phyloP scores from a whole-genome alignment of 208 protist species.

The Acanthamoeba royreba region DNA sequence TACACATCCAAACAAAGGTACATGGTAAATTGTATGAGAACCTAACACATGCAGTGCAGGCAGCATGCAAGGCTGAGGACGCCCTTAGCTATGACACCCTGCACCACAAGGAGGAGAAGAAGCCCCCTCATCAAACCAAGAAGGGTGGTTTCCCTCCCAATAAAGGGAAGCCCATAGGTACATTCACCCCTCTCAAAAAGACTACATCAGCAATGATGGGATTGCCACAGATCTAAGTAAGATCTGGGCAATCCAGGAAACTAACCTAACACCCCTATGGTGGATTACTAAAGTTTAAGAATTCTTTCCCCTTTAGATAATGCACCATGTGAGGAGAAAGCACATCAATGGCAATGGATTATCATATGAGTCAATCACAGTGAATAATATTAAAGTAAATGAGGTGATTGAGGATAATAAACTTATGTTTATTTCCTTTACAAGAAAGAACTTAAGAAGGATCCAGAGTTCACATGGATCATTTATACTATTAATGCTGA shows the following conservation, averaged over 20 bases:
- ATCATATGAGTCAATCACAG: neutral
- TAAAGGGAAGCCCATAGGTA: too few species aligned
- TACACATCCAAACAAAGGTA: too few species aligned
- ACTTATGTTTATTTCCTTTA: neutral
- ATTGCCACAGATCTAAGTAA: neutral
- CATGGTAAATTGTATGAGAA: too few species aligned
- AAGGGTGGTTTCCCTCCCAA: too few species aligned
- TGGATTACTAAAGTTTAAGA: neutral
- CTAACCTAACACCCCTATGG: neutral
- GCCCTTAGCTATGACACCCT: too few species aligned
- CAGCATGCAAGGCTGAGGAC: too few species aligned
- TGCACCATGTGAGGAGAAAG: neutral
- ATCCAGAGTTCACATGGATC: neutral
- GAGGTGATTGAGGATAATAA: neutral
- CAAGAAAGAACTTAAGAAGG: neutral
- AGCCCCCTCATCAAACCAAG: too few species aligned
- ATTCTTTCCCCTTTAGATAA: neutral
- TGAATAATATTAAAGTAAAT: neutral
- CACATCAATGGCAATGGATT: neutral
- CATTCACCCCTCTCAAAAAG: too few species aligned
- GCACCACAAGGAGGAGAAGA: too few species aligned
- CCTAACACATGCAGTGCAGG: too few species aligned
- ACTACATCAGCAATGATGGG: neutral
- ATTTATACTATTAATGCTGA: neutral
- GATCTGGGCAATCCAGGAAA: neutral